A percentile compares a stretch with the other conserved stretches of the same genome.
phyloP scores from a whole-genome alignment of 306 rosid genomes.

The Casuarina glauca region DNA sequence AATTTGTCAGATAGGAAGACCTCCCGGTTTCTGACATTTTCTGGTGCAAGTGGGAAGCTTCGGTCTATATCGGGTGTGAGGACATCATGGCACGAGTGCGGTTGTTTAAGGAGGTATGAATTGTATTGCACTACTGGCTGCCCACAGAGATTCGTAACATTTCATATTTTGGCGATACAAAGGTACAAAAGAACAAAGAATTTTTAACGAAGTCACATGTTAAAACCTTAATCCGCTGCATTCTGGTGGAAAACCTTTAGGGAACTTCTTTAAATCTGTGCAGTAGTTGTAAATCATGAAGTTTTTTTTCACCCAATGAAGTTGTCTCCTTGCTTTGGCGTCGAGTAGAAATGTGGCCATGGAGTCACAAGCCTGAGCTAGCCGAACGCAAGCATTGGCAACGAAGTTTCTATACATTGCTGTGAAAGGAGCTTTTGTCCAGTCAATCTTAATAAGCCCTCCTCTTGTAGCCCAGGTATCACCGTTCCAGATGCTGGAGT shows the following conservation, averaged over 20 bases:
- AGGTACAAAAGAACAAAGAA: neutral
- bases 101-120: too few relatives aligned
- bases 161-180: neutral
- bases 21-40: too few relatives aligned
- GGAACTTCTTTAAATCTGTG: conserved; percentile 40
- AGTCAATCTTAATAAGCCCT: conserved; percentile 47
- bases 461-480: conserved; percentile 59
- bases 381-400: conserved; percentile 34
- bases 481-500: conserved; percentile 48
- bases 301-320: conserved; percentile 52
- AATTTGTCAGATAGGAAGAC: too few relatives aligned
- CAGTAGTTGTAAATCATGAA: conserved; percentile 56
- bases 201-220: too few relatives aligned
- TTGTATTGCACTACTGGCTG: too few relatives aligned
- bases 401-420: conserved; percentile 45
- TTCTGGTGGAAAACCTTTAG: conserved; percentile 46
- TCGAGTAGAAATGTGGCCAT: conserved; percentile 23
- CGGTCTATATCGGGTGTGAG: too few relatives aligned
- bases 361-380: conserved; percentile 19
- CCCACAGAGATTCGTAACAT: too few relatives aligned
- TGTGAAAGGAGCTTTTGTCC: conserved; percentile 52
- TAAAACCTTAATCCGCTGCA: conserved; percentile 32
- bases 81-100: too few relatives aligned
- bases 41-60: too few relatives aligned
- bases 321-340: conserved; percentile 35